Evolutionary conservation across 306 rosid species (phyloP).

Genomic region (Oemleria cerasiformis): DNA sequence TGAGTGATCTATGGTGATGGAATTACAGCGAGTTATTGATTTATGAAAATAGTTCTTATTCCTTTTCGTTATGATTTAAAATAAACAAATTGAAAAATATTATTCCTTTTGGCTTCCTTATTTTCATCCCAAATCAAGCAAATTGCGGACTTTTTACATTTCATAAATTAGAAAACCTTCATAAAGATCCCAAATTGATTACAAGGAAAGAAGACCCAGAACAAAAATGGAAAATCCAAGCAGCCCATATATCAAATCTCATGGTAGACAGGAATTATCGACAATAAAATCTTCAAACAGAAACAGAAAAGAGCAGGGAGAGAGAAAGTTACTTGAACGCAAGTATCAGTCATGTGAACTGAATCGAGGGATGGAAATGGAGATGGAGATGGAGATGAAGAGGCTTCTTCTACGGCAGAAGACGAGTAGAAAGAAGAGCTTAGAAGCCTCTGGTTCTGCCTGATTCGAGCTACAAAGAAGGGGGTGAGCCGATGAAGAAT

Average conservation of each 20-base stretch:
- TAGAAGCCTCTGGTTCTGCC: constrained; percentile 49
- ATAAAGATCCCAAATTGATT: background rate
- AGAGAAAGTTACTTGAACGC: constrained; percentile 54
- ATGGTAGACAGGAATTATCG: background rate
- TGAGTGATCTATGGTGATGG: no score
- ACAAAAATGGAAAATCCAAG: background rate
- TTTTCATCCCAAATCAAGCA: background rate
- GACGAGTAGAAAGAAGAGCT: constrained; percentile 35
- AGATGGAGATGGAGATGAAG: constrained; percentile 22
- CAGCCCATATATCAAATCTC: background rate
- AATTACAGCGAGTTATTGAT: no score
- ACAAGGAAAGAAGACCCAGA: background rate
- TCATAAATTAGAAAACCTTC: no score
- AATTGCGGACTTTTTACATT: background rate
- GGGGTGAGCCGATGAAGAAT: constrained; percentile 53
- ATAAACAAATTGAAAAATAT: background rate
- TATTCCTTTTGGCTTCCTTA: background rate
- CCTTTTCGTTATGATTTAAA: no score
- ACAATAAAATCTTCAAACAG: no score
- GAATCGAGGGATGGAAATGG: constrained; percentile 35
- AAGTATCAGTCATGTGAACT: constrained; percentile 59
- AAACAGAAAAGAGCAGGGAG: background rate
- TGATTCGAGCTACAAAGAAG: constrained; percentile 46
- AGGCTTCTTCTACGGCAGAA: constrained; percentile 47
- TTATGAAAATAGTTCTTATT: no score